phyloP scores from a whole-genome alignment of 768 basidiomycete genomes.

The Boletus edulis region DNA sequence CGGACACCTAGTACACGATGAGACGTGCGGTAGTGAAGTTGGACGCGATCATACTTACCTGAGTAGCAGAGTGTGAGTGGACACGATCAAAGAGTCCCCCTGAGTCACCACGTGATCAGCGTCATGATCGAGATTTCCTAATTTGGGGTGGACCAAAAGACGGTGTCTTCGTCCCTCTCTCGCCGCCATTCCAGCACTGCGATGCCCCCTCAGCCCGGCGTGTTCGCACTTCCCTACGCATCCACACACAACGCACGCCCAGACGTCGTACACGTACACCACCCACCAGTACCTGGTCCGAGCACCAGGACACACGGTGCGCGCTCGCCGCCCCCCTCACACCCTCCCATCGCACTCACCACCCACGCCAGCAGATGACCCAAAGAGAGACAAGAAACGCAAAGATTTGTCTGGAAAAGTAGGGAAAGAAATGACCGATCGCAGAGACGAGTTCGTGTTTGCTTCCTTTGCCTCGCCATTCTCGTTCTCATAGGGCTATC shows the following conservation, averaged over 20 bases:
- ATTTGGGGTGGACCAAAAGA: slow-evolving; percentile 17
- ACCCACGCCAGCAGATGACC: slow-evolving; percentile 37
- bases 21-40: not conserved
- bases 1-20: not conserved
- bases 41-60: not conserved
- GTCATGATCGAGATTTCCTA: slow-evolving; percentile 26
- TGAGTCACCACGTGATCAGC: slow-evolving; percentile 13
- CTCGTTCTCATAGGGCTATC: slow-evolving; percentile 9
- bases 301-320: slow-evolving; percentile 43
- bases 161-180: not conserved
- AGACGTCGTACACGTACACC: slow-evolving; percentile 38
- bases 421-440: slow-evolving; percentile 70
- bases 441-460: slow-evolving; percentile 68
- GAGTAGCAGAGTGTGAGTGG: not conserved
- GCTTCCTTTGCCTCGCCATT: not conserved
- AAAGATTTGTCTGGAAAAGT: slow-evolving; percentile 69
- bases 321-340: slow-evolving; percentile 1
- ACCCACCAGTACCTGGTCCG: slow-evolving; percentile 40
- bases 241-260: slow-evolving; percentile 44
- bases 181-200: not conserved
- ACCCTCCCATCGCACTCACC: slow-evolving; percentile 27
- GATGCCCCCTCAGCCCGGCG: slow-evolving; percentile 71
- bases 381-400: slow-evolving; percentile 62
- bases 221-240: slow-evolving; percentile 61
- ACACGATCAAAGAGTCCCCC: not conserved